Conservation (phyloP, 2,329 filamentous ascomycete species). For the Colletotrichum chrysophilum region DNA sequence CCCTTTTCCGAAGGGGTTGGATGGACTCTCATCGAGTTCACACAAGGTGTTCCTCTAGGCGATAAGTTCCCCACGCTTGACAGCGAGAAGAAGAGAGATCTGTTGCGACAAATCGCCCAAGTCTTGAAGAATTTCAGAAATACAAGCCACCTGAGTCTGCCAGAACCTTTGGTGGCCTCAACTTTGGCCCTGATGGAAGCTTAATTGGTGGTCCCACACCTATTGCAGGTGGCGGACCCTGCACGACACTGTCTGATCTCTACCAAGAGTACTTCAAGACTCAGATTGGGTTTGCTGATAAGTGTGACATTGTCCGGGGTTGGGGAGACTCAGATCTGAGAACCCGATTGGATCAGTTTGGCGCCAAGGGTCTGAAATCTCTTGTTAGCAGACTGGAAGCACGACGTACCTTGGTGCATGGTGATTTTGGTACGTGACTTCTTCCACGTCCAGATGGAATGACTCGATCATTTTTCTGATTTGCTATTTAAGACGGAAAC, state of each 20-base stretch:
- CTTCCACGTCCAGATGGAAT: not conserved
- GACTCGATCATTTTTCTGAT: not conserved
- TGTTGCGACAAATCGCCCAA: not conserved
- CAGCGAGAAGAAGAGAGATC: not conserved
- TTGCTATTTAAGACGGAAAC: not conserved
- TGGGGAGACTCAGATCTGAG: not conserved
- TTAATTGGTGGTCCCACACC: not conserved
- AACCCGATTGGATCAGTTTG: not conserved
- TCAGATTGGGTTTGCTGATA: not conserved
- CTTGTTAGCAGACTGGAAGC: not conserved
- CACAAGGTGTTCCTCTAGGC: not conserved
- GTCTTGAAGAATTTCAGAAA: not conserved
- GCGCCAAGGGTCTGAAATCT: not conserved
- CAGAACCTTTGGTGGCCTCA: not conserved
- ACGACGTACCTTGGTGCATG: not conserved
- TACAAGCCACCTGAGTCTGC: not conserved
- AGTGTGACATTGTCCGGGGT: not conserved
- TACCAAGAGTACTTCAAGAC: not conserved
- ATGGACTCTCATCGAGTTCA: not conserved
- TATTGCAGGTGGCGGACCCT: not conserved
- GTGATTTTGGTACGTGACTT: not conserved
- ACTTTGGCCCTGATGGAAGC: not conserved
- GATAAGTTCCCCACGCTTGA: not conserved
- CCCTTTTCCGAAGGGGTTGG: not conserved
- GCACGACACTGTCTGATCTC: not conserved